These are phyloP conservation scores for Citrus glauca DNA, from an alignment of 345 rosid species.

Conservation along the genomic window DNA sequence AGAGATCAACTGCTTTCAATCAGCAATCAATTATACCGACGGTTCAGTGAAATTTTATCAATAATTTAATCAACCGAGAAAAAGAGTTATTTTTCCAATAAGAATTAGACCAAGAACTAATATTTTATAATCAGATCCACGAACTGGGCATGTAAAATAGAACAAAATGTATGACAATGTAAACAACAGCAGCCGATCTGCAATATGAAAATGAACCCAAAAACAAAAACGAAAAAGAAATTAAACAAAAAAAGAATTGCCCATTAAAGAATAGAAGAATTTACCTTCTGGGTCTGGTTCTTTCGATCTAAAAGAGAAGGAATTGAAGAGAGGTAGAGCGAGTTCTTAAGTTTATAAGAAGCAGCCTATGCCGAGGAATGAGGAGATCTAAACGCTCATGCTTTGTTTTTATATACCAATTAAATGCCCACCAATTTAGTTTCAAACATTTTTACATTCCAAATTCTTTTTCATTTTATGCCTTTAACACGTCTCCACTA, in stretches of 20 bases:
- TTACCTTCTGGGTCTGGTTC: conserved; percentile 19
- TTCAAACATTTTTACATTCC: not conserved
- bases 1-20: not conserved
- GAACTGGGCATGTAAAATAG: not conserved
- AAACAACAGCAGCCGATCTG: not conserved
- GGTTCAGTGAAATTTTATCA: not conserved
- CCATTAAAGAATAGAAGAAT: not conserved
- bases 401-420: not conserved
- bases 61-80: not conserved
- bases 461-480: not conserved
- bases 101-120: not conserved
- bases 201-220: not conserved
- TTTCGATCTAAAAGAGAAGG: conserved; percentile 13
- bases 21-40: not conserved
- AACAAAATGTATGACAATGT: not conserved
- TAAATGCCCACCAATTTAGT: not conserved
- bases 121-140: not conserved
- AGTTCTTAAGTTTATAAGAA: not conserved
- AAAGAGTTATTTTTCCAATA: not conserved
- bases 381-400: not conserved
- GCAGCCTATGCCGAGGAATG: conserved; percentile 13
- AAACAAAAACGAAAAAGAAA: not conserved
- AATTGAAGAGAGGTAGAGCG: not conserved
- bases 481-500: not conserved
- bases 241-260: not conserved